phyloP scores from a whole-genome alignment of 164 flowering plant genomes.

The Magnolia changhungtana region DNA sequence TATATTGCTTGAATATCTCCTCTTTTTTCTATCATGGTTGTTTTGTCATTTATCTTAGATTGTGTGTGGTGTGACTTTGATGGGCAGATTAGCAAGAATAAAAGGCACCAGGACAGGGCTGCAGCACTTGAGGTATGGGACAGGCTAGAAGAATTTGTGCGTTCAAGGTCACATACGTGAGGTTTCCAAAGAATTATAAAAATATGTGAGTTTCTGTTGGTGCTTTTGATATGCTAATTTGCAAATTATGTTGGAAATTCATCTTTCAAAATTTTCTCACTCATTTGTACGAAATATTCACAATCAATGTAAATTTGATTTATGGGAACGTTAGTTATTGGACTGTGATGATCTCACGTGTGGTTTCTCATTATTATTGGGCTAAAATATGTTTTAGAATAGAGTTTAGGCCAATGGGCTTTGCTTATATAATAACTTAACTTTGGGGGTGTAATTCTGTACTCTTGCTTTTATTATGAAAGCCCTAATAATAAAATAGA shows the following conservation, averaged over 20 bases:
- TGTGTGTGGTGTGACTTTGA: not conserved
- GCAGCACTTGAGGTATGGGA: slow-evolving; percentile 99
- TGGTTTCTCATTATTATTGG: too few species aligned
- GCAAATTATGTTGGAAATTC: slow-evolving; percentile 1
- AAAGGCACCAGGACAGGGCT: slow-evolving; percentile 95
- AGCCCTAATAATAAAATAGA: too few species aligned
- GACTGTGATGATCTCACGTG: too few species aligned
- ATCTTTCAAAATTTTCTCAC: not conserved
- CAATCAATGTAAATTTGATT: not conserved
- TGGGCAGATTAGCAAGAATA: slow-evolving; percentile 92
- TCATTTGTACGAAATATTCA: not conserved
- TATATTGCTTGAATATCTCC: not conserved
- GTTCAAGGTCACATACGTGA: slow-evolving; percentile 84
- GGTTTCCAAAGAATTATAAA: not conserved
- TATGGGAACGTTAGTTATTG: not conserved
- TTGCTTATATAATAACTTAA: too few species aligned
- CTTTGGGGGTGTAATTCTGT: too few species aligned
- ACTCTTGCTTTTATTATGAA: too few species aligned
- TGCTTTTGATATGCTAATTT: not conserved
- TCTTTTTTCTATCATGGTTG: not conserved
- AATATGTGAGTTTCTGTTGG: not conserved
- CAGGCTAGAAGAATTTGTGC: slow-evolving; percentile 82
- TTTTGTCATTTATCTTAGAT: not conserved
- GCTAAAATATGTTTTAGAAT: too few species aligned
- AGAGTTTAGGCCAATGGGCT: too few species aligned